Evolutionary conservation across 139 green algal genomes (phyloP).

Genomic region (Chlorella sp.): DNA sequence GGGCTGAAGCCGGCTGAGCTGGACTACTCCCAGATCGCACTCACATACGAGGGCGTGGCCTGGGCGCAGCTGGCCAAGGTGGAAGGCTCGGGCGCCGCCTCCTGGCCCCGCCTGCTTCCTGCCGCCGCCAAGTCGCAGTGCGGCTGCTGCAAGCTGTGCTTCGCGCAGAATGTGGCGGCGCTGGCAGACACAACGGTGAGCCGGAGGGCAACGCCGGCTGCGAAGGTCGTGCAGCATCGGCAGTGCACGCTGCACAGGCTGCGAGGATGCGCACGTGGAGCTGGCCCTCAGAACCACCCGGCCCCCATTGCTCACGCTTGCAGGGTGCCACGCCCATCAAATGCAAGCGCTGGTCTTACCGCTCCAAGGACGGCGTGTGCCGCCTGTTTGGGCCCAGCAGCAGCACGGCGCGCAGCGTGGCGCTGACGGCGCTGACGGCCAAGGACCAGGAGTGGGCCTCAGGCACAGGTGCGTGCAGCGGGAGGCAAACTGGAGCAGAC

Average conservation of each 20-base stretch:
- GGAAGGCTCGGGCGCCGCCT: neutral
- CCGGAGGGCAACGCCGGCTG: neutral
- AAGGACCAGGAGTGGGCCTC: neutral
- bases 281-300: neutral
- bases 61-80: neutral
- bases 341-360: neutral
- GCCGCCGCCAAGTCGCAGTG: neutral
- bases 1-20: neutral
- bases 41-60: neutral
- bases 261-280: neutral
- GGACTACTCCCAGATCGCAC: neutral
- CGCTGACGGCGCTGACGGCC: no score
- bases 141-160: slow-evolving; percentile 2
- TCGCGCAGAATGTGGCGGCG: neutral
- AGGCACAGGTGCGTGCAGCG: neutral
- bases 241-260: neutral
- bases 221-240: neutral
- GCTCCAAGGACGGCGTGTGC: neutral
- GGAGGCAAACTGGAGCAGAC: no score
- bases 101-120: neutral
- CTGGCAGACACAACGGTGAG: neutral
- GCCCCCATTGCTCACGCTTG: neutral
- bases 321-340: neutral
- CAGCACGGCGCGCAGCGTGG: neutral
- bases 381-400: neutral